Conservation (phyloP, 805 yeast genomes). For the Saccharomycopsis fodiens region DNA sequence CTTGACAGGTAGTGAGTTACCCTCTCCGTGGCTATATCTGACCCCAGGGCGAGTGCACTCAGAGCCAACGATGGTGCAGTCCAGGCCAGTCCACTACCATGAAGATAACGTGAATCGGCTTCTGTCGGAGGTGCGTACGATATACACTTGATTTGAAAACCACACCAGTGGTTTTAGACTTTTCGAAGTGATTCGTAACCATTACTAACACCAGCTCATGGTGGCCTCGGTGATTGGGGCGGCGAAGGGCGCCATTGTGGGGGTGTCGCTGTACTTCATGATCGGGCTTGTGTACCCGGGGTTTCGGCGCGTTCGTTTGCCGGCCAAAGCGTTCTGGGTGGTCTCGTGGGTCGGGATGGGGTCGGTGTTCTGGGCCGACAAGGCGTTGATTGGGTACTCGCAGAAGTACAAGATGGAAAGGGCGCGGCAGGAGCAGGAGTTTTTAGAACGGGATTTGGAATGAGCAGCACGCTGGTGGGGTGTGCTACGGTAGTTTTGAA, state of each 20-base stretch:
- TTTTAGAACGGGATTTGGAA: constrained; percentile 39
- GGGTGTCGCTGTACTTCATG: constrained; percentile 29
- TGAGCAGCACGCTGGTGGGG: constrained; percentile 34
- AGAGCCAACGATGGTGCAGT: background rate
- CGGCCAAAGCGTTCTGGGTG: constrained; percentile 34
- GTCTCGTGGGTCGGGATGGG: constrained; percentile 35
- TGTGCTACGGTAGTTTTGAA: too few relatives aligned
- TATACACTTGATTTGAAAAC: background rate
- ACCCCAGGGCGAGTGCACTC: too few relatives aligned
- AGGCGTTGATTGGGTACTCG: constrained; percentile 31
- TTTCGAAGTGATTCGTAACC: background rate
- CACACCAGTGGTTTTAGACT: too few relatives aligned
- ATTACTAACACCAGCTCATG: constrained; percentile 25
- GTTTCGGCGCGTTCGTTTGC: constrained; percentile 33
- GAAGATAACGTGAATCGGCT: constrained; percentile 10
- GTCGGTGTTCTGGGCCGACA: constrained; percentile 36
- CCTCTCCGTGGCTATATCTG: too few relatives aligned
- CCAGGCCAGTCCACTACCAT: constrained; percentile 12
- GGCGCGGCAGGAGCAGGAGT: constrained; percentile 28
- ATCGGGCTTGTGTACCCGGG: constrained; percentile 30
- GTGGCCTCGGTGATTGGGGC: constrained; percentile 36
- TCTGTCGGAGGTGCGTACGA: constrained; percentile 9
- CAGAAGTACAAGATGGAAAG: constrained; percentile 29
- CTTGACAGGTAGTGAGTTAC: too few relatives aligned
- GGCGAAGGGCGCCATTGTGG: constrained; percentile 33